Base-by-base conservation (phyloP, 169 alveolate genomes). In the Plasmodium billcollinsi region DNA sequence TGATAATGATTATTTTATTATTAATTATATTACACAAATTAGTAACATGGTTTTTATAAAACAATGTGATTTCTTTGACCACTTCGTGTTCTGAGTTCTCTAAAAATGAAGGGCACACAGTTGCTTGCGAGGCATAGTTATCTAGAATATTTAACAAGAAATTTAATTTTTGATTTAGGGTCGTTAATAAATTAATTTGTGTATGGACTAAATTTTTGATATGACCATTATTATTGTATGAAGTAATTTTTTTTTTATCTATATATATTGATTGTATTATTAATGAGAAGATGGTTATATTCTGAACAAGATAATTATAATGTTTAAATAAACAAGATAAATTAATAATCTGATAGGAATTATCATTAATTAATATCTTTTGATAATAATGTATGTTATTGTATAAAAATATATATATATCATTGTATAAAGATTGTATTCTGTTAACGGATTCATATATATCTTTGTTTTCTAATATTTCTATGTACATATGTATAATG, bases 301-400 rank as follows among this genome's bases (percentile, higher is more conserved):
- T 83, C 5, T 83, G 91, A 2, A 83, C 63, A 69, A 83, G 78
- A 69, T 83, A 83, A 49, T 83, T 83, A 29, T 45, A 83, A 29
- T 83, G 61, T 63, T 83, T 83, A 18, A 83, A 83, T 33, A 83
- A 9, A 47, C 91, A 83, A 4, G 91, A 83, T 47, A 83, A 14
- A 49, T 83, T 83, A 21, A 83, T 69, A 33, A 83, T 83, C 52
- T 83, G 91, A n/a, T 49, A 83, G 6, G 91, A 20, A 45, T 45
- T 56, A 12, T 83, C 91, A 45, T 67, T 83, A 43, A 5, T 29
- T 21, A 83, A 69, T 54, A 83, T 33, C 14, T 83, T 72, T 18
- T 83, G 58, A 63, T 69, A 83, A 62, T 54, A n/a, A 3, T 83
- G 69, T 43, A 83, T 21, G 29, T 83, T 73, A 26, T 69, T 83